Base-by-base conservation (phyloP, 371 early-diverging fungal genomes). In the Apophysomyces variabilis region DNA sequence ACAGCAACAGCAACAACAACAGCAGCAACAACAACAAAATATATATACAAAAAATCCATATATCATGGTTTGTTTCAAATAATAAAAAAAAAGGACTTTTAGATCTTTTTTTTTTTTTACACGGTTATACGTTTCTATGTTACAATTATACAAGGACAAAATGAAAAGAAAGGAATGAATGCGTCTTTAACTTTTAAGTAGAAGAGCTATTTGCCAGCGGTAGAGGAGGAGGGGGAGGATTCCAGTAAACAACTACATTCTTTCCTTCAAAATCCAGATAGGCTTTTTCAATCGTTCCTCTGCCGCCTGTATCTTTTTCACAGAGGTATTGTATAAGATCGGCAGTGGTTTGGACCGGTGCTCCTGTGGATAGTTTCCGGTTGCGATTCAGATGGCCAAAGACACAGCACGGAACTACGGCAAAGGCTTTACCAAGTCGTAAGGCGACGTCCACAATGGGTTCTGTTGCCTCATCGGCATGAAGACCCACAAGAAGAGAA, bases 391-490 rank as follows among this genome's bases (percentile, higher is more conserved):
- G 81, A 18, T 83, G 76, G 32, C 80, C 78, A 70, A 88, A 88
- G 0, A 88, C 86, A 67, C 88, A 88, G 46, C 88, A 88, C 1
- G 88, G 88, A 4, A 88, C 78, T 4, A 88, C 76, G 2, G 86
- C 86, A 70, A 88, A 88, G 0, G 88, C 72, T 41, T 84, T 88
- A 3, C 69, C 67, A 5, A 69, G 47, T 18, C 72, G 69, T 13
- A 88, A 61, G 0, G 88, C 86, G 5, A 70, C 67, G 36, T 83
- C 79, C 5, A 88, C 85, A 66, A 88, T 86, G 0, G 84, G 83
- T 11, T 85, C 83, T 1, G 88, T 88, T 0, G 88, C 88, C 56
- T 86, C 83, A 66, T 88, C 88, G 5, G 88, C 77, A 67, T 88
- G 88, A 7, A 88, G 67, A 0, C 88, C 88, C 38, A 85, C 69